Percentiles rank a stretch among this genome's conserved stretches.
phyloP scores from a whole-genome alignment of 2,329 filamentous ascomycete species.

The Phyllosticta capitalensis region DNA sequence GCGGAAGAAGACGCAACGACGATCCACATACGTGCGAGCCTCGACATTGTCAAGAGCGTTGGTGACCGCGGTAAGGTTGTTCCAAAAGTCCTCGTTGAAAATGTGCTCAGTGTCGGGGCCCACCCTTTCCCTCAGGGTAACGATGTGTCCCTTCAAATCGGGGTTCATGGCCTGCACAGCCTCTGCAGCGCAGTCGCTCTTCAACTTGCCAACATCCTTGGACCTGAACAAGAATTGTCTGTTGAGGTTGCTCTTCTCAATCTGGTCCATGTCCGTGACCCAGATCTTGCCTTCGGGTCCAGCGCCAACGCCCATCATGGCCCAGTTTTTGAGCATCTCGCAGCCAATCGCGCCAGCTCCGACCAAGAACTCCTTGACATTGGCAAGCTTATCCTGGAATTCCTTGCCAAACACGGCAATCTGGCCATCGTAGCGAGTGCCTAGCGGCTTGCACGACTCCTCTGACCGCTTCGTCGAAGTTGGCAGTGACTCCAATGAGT shows the following conservation, averaged over 20 bases:
- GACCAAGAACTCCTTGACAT: slow-evolving; percentile 86
- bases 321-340: slow-evolving; percentile 99
- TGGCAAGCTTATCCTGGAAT: slow-evolving; percentile 87
- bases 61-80: slow-evolving; percentile 76
- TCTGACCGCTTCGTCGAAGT: slow-evolving; percentile 64
- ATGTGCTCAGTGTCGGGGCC: slow-evolving; percentile 85
- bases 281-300: slow-evolving; percentile 82
- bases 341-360: slow-evolving; percentile 96
- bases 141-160: slow-evolving; percentile 77
- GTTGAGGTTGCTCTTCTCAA: slow-evolving; percentile 98
- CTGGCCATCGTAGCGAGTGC: slow-evolving; percentile 88
- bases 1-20: slow-evolving; percentile 95
- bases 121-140: slow-evolving; percentile 78
- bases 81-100: slow-evolving; percentile 93
- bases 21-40: slow-evolving; percentile 90
- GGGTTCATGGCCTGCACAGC: slow-evolving; percentile 96
- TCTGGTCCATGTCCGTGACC: slow-evolving; percentile 96
- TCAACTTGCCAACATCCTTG: slow-evolving; percentile 88
- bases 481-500: slow-evolving; percentile 92
- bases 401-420: slow-evolving; percentile 92
- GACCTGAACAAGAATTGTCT: slow-evolving; percentile 91
- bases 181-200: slow-evolving; percentile 86
- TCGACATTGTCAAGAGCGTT: slow-evolving; percentile 98
- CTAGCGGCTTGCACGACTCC: slow-evolving; percentile 76
- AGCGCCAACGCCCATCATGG: slow-evolving; percentile 90